Conservation (phyloP, 2,329 filamentous ascomycete genomes). For the Aspergillus clavatus region DNA sequence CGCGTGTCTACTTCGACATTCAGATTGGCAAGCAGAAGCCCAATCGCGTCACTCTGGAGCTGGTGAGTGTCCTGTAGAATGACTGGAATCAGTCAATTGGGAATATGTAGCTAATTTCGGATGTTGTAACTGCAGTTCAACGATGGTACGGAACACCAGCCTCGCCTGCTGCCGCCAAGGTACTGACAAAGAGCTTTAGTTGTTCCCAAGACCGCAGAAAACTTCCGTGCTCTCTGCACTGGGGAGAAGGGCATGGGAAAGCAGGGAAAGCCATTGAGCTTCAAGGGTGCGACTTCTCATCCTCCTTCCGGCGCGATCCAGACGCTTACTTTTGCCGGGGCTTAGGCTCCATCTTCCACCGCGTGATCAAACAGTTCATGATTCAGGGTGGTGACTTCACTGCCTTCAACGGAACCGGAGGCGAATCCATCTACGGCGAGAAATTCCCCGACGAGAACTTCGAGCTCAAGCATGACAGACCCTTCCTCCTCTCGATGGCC, state of each 20-base stretch:
- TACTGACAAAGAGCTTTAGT: conserved; percentile 55
- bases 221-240: conserved; percentile 91
- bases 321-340: conserved; percentile 1
- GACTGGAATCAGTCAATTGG: not conserved
- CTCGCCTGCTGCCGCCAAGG: not conserved
- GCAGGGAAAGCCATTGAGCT: conserved; percentile 79
- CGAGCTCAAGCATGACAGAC: conserved; percentile 80
- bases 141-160: conserved; percentile 39
- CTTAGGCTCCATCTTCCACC: conserved; percentile 77
- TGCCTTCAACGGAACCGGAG: conserved; percentile 85
- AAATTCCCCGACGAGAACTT: conserved; percentile 99
- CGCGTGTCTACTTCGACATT: conserved; percentile 91
- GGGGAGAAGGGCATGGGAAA: conserved; percentile 87
- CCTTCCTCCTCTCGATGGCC: conserved; percentile 94
- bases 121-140: conserved; percentile 36
- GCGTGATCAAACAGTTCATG: conserved; percentile 98
- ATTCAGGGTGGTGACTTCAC: conserved; percentile 98
- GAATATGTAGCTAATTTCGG: not conserved
- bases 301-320: not conserved
- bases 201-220: conserved; percentile 92
- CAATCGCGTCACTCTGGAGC: conserved; percentile 81
- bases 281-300: conserved; percentile 58
- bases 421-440: conserved; percentile 94
- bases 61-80: conserved; percentile 53
- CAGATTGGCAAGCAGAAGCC: conserved; percentile 67